Conservation (phyloP, 371 early-diverging fungal genomes). For the Coemansia sp. region DNA sequence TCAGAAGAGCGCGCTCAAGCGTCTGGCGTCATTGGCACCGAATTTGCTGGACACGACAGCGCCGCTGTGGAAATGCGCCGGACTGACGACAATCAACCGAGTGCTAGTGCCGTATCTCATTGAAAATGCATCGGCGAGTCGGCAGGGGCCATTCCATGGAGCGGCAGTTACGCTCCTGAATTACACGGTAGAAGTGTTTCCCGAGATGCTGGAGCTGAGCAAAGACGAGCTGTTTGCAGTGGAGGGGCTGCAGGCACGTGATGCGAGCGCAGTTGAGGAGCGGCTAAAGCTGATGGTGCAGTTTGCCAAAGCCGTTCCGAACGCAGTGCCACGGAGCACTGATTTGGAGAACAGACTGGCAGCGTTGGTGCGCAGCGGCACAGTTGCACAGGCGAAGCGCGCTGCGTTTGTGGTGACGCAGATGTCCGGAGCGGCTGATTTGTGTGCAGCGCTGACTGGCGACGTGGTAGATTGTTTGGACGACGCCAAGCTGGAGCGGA, state of each 20-base stretch:
- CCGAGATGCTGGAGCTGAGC: conserved; percentile 33
- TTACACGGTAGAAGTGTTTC: conserved; percentile 27
- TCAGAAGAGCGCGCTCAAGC: conserved; percentile 66
- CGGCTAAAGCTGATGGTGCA: conserved; percentile 63
- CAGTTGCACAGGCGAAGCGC: conserved; percentile 57
- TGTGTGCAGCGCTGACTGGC: conserved; percentile 19
- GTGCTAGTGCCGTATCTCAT: conserved; percentile 61
- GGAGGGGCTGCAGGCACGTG: conserved; percentile 21
- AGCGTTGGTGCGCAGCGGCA: conserved; percentile 55
- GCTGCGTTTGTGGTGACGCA: conserved; percentile 65
- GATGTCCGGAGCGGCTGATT: conserved; percentile 15
- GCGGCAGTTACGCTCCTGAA: conserved; percentile 21
- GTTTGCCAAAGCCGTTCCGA: conserved; percentile 59
- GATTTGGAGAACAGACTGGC: conserved; percentile 51
- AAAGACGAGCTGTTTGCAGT: conserved; percentile 28
- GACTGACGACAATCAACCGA: conserved; percentile 63
- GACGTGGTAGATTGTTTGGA: conserved; percentile 31
- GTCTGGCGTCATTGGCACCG: conserved; percentile 62
- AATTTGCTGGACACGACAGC: conserved; percentile 66
- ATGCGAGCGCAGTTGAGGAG: conserved; percentile 52
- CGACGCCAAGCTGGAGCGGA: conserved; percentile 15
- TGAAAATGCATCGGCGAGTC: conserved; percentile 29
- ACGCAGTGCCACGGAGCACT: conserved; percentile 52
- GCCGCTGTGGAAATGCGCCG: conserved; percentile 67
- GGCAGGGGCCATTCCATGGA: conserved; percentile 3